Base-by-base conservation (phyloP, 1,139 yeast genomes). In the Candida neerlandica region DNA sequence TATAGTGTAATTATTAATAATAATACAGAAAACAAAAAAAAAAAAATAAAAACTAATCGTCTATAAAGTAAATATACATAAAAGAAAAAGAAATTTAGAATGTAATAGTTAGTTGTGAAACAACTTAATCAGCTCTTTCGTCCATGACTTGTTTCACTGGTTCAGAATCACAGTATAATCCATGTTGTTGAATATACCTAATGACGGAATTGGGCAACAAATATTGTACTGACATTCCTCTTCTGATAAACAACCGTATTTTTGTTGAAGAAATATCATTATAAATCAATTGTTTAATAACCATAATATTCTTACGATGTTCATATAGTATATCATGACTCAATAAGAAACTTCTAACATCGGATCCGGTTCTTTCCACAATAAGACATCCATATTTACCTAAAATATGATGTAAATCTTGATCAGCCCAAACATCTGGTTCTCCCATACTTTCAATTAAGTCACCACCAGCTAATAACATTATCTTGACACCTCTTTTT, bases 391-490 rank as follows among this genome's bases (percentile, higher is more conserved):
- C 99, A 66, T 94, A 94, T 55, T 89, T 85, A 27, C 99, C 99
- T 56, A 94, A 77, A 47, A 94, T 95, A 67, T 94, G 99, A 64
- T 92, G 96, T 61, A 94, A 77, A 68, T 94, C 99, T 52, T 81
- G 87, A 65, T 92, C 98, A 1, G 96, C 97, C 99, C 99, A 94
- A 34, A 94, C 99, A 62, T 92, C 95, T 29, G 98, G 98, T 67
- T 94, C 99, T n/a, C 99, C 99, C 98, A 95, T 94, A 45, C 96
- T 86, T 68, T 94, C 99, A 51, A 94, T 94, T 60, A 95, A 78
- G 69, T 94, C 99, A 35, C 99, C 99, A 45, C 99, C 99, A 0
- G 99, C 99, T 39, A 94, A 75, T 51, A 94, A 77, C 99, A 94
- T 94, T 60, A 94, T 87, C 65, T 94, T 94, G 50, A 89, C 97